Conservation (phyloP, 73 alveolate genomes). For the Paramecium primaurelia region DNA sequence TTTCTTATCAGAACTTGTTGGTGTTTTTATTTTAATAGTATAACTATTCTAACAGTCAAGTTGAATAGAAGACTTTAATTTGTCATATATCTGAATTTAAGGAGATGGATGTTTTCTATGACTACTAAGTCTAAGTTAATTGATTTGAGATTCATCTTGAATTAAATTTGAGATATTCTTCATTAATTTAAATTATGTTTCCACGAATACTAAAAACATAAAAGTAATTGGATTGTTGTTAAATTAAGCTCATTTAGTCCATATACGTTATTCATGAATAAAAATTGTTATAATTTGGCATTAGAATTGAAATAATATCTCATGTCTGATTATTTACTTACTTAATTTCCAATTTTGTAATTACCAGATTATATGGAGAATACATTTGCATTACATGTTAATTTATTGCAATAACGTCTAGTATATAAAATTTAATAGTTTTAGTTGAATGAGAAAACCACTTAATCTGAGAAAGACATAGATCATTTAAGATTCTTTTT, state of each 20-base stretch:
- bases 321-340: not conserved
- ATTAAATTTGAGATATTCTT: not conserved
- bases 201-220: constrained; percentile 15
- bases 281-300: not conserved
- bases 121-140: not conserved
- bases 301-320: not conserved
- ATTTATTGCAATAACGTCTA: not conserved
- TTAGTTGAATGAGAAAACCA: not conserved
- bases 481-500: not conserved
- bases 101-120: constrained; percentile 14
- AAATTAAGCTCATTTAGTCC: not conserved
- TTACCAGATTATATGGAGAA: constrained; percentile 32
- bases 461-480: not conserved
- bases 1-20: not conserved
- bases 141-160: not conserved
- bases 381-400: not conserved
- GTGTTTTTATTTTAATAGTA: not conserved
- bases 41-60: not conserved
- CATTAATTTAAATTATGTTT: constrained; percentile 8
- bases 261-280: not conserved
- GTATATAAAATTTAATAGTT: not conserved
- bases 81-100: not conserved
- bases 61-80: not conserved
- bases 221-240: not conserved
- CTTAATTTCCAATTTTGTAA: constrained; percentile 16